Conservation (phyloP, 441 rosid genomes). For the Iberis amara region DNA sequence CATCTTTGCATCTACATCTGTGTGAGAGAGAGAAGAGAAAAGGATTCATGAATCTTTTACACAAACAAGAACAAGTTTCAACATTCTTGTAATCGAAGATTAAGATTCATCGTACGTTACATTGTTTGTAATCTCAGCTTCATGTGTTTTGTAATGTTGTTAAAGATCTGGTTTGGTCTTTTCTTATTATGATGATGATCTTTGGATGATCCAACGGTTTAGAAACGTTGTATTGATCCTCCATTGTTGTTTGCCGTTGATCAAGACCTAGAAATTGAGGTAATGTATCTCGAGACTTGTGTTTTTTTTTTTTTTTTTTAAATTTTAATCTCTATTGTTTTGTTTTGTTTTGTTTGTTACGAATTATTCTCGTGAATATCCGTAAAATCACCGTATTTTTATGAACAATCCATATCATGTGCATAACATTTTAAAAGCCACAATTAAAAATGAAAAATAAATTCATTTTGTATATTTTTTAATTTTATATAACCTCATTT, state of each 20-base stretch:
- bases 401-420: slow-evolving; percentile 10
- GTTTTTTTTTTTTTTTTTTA: slow-evolving; percentile 5
- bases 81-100: slow-evolving; percentile 20
- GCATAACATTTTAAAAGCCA: no score
- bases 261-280: slow-evolving; percentile 18
- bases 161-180: slow-evolving; percentile 5
- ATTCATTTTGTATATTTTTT: no score
- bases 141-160: no score
- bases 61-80: slow-evolving; percentile 27
- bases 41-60: slow-evolving; percentile 30
- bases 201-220: slow-evolving; percentile 18
- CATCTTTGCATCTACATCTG: slow-evolving; percentile 20
- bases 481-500: no score
- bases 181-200: not conserved
- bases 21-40: slow-evolving; percentile 11
- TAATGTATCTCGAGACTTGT: slow-evolving; percentile 25
- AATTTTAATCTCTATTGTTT: not conserved
- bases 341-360: slow-evolving; percentile 24
- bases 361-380: slow-evolving; percentile 29
- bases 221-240: slow-evolving; percentile 3
- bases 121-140: slow-evolving; percentile 16
- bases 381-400: slow-evolving; percentile 16
- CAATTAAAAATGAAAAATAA: no score
- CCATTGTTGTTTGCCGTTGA: slow-evolving; percentile 25
- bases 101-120: slow-evolving; percentile 16